phyloP scores from a whole-genome alignment of 2,329 filamentous ascomycete genomes.

The Lecanicillium sp. region DNA sequence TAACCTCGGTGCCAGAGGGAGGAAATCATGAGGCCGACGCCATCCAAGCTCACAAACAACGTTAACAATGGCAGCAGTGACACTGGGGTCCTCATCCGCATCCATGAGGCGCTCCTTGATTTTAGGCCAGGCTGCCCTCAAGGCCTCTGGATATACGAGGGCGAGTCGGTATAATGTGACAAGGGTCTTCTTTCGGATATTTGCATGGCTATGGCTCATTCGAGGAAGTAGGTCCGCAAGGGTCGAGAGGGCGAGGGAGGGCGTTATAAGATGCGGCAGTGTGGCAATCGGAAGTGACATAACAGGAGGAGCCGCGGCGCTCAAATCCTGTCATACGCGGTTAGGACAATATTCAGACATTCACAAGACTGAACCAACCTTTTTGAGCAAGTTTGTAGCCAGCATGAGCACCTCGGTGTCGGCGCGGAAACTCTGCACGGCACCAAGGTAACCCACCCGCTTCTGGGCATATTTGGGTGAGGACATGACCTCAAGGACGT shows the following conservation, averaged over 20 bases:
- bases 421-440: slow-evolving; percentile 90
- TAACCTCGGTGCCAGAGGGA: slow-evolving; percentile 82
- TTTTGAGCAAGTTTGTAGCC: slow-evolving; percentile 93
- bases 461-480: slow-evolving; percentile 93
- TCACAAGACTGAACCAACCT: slow-evolving; percentile 48
- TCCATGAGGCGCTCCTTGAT: slow-evolving; percentile 94
- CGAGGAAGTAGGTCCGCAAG: slow-evolving; percentile 81
- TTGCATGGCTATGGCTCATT: slow-evolving; percentile 76
- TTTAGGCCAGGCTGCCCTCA: slow-evolving; percentile 91
- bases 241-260: slow-evolving; percentile 84
- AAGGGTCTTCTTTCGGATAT: slow-evolving; percentile 90
- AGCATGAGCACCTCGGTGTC: slow-evolving; percentile 98
- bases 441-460: slow-evolving; percentile 87
- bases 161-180: slow-evolving; percentile 91
- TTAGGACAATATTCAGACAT: neutral
- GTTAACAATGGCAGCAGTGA: slow-evolving; percentile 93
- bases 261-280: slow-evolving; percentile 90
- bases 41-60: slow-evolving; percentile 94
- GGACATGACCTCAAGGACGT: slow-evolving; percentile 98
- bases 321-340: slow-evolving; percentile 71
- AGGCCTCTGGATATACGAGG: slow-evolving; percentile 90
- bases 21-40: slow-evolving; percentile 87
- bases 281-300: slow-evolving; percentile 83
- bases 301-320: slow-evolving; percentile 63
- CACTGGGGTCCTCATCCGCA: slow-evolving; percentile 80